Percentiles rank a stretch among this genome's conserved stretches.
Evolutionary conservation across 495 filamentous ascomycete species (phyloP).

Genomic region (Aspergillus ostianus): DNA sequence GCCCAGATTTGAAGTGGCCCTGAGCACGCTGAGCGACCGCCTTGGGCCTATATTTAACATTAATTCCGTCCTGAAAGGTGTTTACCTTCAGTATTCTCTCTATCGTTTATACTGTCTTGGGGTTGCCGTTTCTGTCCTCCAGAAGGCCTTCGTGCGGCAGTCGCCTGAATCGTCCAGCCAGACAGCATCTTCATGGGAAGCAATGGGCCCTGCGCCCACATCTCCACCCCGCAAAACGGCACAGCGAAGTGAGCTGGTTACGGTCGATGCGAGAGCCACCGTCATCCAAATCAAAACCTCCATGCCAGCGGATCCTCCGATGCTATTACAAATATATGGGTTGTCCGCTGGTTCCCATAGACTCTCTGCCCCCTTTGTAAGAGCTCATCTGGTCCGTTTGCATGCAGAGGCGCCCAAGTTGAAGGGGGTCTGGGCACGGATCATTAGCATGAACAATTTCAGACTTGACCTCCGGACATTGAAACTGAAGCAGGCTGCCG

Average conservation of each 20-base stretch:
- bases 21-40: conserved; percentile 79
- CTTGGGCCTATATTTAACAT: conserved; percentile 86
- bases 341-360: conserved; percentile 80
- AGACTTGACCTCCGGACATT: conserved; percentile 76
- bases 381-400: conserved; percentile 71
- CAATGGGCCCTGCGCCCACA: conserved; percentile 10
- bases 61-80: conserved; percentile 71
- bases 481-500: conserved; percentile 61
- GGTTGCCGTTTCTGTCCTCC: conserved; percentile 73
- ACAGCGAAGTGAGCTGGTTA: conserved; percentile 63
- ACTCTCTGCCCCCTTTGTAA: conserved; percentile 76
- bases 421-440: conserved; percentile 75
- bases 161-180: conserved; percentile 16
- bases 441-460: conserved; percentile 77
- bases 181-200: conserved; percentile 1
- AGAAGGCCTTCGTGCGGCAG: conserved; percentile 65
- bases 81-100: conserved; percentile 86
- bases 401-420: conserved; percentile 85
- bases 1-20: conserved; percentile 80
- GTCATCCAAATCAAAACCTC: conserved; percentile 85
- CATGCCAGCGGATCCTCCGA: conserved; percentile 79
- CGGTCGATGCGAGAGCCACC: conserved; percentile 73
- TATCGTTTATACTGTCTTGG: conserved; percentile 92
- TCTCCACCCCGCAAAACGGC: conserved; percentile 31
- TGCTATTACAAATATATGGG: conserved; percentile 86